A percentile compares a stretch with the other conserved stretches of the same genome.
phyloP scores from a whole-genome alignment of 257 asterid genomes.

The Nicotiana tabacum region DNA sequence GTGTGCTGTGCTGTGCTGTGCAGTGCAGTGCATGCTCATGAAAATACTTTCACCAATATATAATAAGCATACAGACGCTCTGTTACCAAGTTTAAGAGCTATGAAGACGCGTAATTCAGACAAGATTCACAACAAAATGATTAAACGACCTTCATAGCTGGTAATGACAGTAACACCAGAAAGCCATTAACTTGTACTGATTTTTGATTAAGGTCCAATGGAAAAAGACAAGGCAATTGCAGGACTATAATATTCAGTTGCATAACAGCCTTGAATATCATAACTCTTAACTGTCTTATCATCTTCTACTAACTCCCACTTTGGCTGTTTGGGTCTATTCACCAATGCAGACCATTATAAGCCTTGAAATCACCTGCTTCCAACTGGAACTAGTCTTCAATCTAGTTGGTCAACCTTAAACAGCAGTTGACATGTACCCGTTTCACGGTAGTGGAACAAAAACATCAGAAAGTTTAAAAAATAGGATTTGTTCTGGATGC shows the following conservation, averaged over 20 bases:
- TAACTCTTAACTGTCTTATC: background rate
- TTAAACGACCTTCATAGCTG: background rate
- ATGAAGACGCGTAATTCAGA: background rate
- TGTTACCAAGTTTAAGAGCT: background rate
- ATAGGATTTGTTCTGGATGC: background rate
- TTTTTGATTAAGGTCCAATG: background rate
- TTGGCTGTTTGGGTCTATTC: background rate
- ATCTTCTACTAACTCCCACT: background rate
- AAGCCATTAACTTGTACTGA: background rate
- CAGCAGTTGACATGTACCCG: background rate
- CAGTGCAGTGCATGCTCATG: background rate
- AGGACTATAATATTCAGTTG: background rate
- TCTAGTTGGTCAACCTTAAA: background rate
- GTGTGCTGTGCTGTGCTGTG: background rate
- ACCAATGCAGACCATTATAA: background rate
- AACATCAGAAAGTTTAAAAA: background rate
- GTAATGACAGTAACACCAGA: background rate
- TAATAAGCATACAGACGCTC: background rate
- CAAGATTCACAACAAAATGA: background rate
- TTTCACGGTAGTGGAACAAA: background rate
- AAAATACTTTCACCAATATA: too few species aligned
- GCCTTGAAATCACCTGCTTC: conserved; percentile 3
- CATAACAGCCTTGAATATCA: background rate
- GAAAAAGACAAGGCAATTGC: background rate
- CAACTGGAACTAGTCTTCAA: background rate